Base-by-base conservation (phyloP, 768 basidiomycete species). In the Amylocystis lapponica region DNA sequence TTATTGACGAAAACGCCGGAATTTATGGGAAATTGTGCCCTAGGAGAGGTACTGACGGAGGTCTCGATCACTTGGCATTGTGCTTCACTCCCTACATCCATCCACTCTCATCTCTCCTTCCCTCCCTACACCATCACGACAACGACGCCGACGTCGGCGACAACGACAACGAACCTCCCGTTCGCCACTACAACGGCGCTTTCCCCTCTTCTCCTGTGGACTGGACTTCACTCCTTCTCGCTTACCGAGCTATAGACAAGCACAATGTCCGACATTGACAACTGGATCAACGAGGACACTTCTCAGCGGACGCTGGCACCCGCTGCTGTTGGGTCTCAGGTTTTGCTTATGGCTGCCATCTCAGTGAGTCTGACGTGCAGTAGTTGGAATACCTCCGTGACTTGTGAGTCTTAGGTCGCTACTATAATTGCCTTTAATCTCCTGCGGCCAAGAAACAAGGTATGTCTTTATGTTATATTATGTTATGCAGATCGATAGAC, bases 361-460 rank as follows among this genome's bases (percentile, higher is more conserved):
- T 88, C 87, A 39, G 87, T 88, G 63, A 48, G 83, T 70, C 29
- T n/a, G 33, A 25, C 30, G 12, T 16, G 8, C 20, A 2, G 22
- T 19, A 27, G 36, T 23, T 29, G 25, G 9, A 10, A 32, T 13
- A 14, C 31, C 26, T 20, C 29, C 27, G 17, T 36, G 39, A 27
- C 22, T 40, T 27, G 34, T 46, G 29, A 54, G 46, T 44, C 41
- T 34, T 49, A 87, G 86, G 58, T 76, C 32, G 73, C 70, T 47
- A 86, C 87, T 14, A 66, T 90, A 36, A 49, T 89, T 34, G 66
- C 75, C 29, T 98, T 98, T 69, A 94, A 92, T 48, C 36, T 85
- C 51, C 69, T 97, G 36, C 81, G 95, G 27, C 95, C 95, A 11
- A 80, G 81, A 53, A 94, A 96, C 72, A 91, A 88, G 75, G 86